Base-by-base conservation (phyloP, 2,329 filamentous ascomycete species). In the Seiridium cupressi region DNA sequence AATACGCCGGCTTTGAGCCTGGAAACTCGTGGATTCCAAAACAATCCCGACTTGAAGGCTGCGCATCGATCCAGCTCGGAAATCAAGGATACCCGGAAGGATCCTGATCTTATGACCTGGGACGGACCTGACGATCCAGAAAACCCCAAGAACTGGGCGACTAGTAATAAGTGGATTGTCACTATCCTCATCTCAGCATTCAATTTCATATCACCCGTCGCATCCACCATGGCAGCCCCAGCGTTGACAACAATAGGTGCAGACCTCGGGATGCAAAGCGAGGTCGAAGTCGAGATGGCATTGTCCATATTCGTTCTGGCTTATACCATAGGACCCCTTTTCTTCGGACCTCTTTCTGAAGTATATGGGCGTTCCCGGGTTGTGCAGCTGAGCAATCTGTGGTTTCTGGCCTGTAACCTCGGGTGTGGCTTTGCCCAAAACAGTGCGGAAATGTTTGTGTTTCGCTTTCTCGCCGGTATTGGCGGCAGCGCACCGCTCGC, bases 181-280 rank as follows among this genome's bases (percentile, higher is more conserved):
- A 76, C 73, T 3, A 63, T 75, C 13, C 68, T 71, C 40, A 75
- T 74, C 26, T 78, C 73, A 0, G 70, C 66, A 59, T 76, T 75
- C 61, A 84, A 81, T 3, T 84, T 86, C 66, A 83, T 86, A 57
- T 84, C 83, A 0, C 83, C 84, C 0, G 78, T 86, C 1, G 80
- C 82, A 0, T 83, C 82, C 0, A 82, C 73, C 5, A 77, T 76
- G 81, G 69, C 84, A 3, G 78, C 82, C 0, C 83, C 83, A 0
- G 81, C 78, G 0, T 66, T 85, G 9, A 63, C 70, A 3, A 69
- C 74, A 4, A 74, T 85, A 26, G 74, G 75, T 1, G 66, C 70
- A 1, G 79, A 84, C 13, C 73, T 84, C 40, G 60, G 76, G 32
- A 79, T 84, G 55, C 69, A 67, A 1, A 74, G 74, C 6, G 72